These are phyloP conservation scores for Papilionanthe hybrid DNA, from an alignment of 116 monocot species.

Conservation along the genomic window DNA sequence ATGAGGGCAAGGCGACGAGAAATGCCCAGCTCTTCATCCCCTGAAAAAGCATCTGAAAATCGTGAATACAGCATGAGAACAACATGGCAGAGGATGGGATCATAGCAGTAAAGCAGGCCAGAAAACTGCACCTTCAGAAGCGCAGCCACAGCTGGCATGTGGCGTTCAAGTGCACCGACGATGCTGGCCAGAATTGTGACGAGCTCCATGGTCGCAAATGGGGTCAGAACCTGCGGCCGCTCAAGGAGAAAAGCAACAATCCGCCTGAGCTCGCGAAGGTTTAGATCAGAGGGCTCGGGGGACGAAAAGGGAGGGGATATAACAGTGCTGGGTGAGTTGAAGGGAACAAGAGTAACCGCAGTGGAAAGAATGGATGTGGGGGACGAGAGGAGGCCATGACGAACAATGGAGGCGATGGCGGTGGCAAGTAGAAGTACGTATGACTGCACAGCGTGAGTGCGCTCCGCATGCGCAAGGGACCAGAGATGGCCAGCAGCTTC, in stretches of 20 bases:
- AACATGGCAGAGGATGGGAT: constrained; percentile 68
- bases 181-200: constrained; percentile 42
- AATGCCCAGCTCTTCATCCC: constrained; percentile 49
- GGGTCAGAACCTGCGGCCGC: constrained; percentile 52
- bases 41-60: constrained; percentile 76
- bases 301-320: neutral
- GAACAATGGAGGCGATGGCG: constrained; percentile 26
- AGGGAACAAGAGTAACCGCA: constrained; percentile 52
- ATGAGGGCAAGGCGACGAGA: constrained; percentile 51
- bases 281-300: constrained; percentile 27
- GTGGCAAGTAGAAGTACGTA: constrained; percentile 52
- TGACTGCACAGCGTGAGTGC: constrained; percentile 60
- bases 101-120: constrained; percentile 68
- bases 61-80: constrained; percentile 62
- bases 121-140: constrained; percentile 94
- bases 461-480: constrained; percentile 65
- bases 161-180: constrained; percentile 36
- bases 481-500: constrained; percentile 61
- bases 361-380: constrained; percentile 36
- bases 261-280: constrained; percentile 62
- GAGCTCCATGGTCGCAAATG: constrained; percentile 50
- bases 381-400: constrained; percentile 17
- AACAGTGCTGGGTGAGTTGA: constrained; percentile 27
- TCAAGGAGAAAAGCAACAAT: constrained; percentile 69
- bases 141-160: constrained; percentile 52